Evolutionary conservation across 1,139 yeast species (phyloP), one percentile per base, ranked within the genome.

Genomic region (Pichia sp.): DNA sequence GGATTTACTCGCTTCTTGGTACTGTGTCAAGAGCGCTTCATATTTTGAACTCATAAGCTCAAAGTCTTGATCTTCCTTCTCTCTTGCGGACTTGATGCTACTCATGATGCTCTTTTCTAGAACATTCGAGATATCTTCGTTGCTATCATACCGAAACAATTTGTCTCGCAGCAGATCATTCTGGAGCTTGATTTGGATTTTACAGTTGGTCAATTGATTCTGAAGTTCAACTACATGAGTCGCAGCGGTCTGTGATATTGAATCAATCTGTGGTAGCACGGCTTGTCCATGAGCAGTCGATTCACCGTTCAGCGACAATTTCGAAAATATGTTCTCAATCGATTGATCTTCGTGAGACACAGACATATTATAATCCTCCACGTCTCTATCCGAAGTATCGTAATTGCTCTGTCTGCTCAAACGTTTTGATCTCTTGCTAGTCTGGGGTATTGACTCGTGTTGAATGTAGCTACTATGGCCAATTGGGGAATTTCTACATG

Each of bases 141-240:
- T 10, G 35, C 10, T 23, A 38, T 42, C 8, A 34, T 23, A 16
- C 9, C 38, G 33, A 5, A 35, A 33, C 7, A 52, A 48, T 35
- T 48, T 47, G n/a, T 55, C 55, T 29, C 55, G 23, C 37, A 60
- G 41, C 28, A 59, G 43, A 40, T 57, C 60, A 29, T 53, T 52
- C 39, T 57, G 61, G 33, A 60, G 37, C 35, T 54, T 54, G 29
- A 60, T 42, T 39, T 60, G 62, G 27, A 60, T 54, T 48, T 54
- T 58, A 41, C 58, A 58, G 46, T 59, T 56, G 1, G 58, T 60
- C 11, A 60, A 45, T 35, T 59, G 58, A 40, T 55, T 57, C 29
- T 57, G 55, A 8, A 60, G 40, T 3, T 43, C 49, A 29, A 49
- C 54, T 5, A 56, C 39, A 27, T 59, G 61, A 16, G 36, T 28